These are phyloP conservation scores for Sisymbrium altissimum DNA, from an alignment of 345 rosid species.

Conservation along the genomic window DNA sequence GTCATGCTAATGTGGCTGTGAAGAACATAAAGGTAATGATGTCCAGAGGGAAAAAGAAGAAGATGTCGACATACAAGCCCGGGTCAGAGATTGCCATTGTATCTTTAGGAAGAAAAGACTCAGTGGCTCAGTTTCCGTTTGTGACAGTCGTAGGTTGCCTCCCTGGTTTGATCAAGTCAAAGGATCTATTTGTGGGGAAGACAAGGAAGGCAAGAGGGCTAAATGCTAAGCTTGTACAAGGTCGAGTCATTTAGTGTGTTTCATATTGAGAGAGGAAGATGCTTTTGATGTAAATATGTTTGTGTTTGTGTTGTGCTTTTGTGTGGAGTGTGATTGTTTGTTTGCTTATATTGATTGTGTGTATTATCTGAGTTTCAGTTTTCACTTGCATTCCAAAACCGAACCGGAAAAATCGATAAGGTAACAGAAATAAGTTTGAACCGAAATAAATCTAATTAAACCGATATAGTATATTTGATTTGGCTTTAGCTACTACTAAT, in stretches of 20 bases:
- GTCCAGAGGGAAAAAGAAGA: constrained; percentile 49
- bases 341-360: constrained; percentile 5
- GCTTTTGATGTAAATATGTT: neutral
- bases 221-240: constrained; percentile 24
- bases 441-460: neutral
- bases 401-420: neutral
- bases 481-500: neutral
- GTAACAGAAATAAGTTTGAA: no score
- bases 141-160: constrained; percentile 55
- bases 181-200: constrained; percentile 69
- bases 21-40: constrained; percentile 69
- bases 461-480: neutral
- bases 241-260: constrained; percentile 2
- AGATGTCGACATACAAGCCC: constrained; percentile 52
- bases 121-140: constrained; percentile 71
- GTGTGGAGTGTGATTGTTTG: neutral
- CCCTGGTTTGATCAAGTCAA: constrained; percentile 80
- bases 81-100: constrained; percentile 48
- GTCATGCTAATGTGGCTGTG: constrained; percentile 56
- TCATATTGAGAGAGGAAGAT: neutral
- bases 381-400: neutral
- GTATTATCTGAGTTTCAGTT: neutral
- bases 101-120: constrained; percentile 71
- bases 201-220: constrained; percentile 63
- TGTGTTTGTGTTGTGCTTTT: neutral